These are phyloP conservation scores for Yamadazyma insecticola DNA, from an alignment of 805 yeast species.

Conservation along the genomic window DNA sequence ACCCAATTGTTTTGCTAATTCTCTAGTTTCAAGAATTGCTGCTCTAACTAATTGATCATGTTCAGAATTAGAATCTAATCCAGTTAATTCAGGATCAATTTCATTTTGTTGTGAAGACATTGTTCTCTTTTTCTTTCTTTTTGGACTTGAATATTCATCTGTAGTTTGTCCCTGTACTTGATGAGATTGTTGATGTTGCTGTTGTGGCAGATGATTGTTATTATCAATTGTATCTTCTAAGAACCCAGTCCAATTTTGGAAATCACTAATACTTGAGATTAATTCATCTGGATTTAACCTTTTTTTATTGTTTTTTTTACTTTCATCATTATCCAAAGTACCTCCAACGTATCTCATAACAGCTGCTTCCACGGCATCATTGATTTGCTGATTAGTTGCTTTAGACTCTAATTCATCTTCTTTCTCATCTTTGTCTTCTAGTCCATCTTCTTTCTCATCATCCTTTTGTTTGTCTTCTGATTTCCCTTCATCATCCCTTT, in stretches of 20 bases:
- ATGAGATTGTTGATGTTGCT: not conserved
- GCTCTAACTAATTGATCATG: slow-evolving; percentile 67
- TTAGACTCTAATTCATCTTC: slow-evolving; percentile 17
- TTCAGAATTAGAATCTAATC: slow-evolving; percentile 35
- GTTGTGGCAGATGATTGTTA: too few relatives aligned
- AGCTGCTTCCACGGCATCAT: slow-evolving; percentile 70
- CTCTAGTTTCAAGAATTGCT: slow-evolving; percentile 65
- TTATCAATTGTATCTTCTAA: slow-evolving; percentile 35
- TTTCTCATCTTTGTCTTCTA: slow-evolving; percentile 1
- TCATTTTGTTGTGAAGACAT: slow-evolving; percentile 11
- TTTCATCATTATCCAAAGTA: slow-evolving; percentile 35
- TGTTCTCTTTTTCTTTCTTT: slow-evolving; percentile 12
- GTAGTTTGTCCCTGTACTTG: not conserved
- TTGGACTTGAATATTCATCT: slow-evolving; percentile 4
- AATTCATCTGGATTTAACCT: slow-evolving; percentile 34
- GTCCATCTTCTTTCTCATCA: slow-evolving; percentile 6
- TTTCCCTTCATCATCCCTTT: slow-evolving; percentile 1
- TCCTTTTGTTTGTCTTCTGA: slow-evolving; percentile 5
- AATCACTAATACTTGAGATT: slow-evolving; percentile 42
- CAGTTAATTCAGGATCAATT: slow-evolving; percentile 37
- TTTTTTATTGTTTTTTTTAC: slow-evolving; percentile 3
- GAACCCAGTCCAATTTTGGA: slow-evolving; percentile 53
- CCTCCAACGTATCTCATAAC: slow-evolving; percentile 72
- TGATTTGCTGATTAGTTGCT: slow-evolving; percentile 34
- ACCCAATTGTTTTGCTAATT: slow-evolving; percentile 41